Evolutionary conservation across 371 early-diverging fungal genomes (phyloP).

Genomic region (Aphelidium insulamus): DNA sequence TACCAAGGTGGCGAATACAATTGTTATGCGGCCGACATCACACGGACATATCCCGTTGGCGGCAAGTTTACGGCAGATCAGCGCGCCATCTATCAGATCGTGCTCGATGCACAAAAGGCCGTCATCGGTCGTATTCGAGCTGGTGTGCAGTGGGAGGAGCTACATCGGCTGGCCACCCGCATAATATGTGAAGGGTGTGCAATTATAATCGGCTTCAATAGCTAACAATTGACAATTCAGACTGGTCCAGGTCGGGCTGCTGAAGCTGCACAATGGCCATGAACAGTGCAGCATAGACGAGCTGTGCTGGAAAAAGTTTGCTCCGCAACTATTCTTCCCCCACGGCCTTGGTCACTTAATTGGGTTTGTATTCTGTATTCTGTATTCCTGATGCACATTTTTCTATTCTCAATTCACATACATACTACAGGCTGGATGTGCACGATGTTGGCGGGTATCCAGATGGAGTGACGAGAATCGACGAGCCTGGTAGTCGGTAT

Average conservation of each 20-base stretch:
- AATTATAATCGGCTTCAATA: not conserved
- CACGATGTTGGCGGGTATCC: conserved; percentile 84
- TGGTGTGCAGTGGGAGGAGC: conserved; percentile 68
- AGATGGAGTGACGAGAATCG: conserved; percentile 43
- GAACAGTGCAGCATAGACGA: too few relatives aligned
- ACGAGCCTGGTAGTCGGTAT: conserved; percentile 57
- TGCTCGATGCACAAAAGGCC: conserved; percentile 60
- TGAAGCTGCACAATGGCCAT: too few relatives aligned
- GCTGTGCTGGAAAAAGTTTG: too few relatives aligned
- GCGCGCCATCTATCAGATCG: conserved; percentile 53
- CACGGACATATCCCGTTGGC: conserved; percentile 66
- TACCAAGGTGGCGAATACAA: conserved; percentile 58
- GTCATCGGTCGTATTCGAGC: conserved; percentile 40
- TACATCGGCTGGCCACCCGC: conserved; percentile 51
- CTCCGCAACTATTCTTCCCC: too few relatives aligned
- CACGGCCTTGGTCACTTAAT: conserved; percentile 26
- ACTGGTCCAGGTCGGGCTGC: too few relatives aligned
- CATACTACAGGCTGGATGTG: conserved; percentile 40
- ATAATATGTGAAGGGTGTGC: conserved; percentile 47
- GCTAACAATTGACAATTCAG: too few relatives aligned
- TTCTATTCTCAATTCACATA: too few relatives aligned
- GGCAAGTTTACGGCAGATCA: conserved; percentile 51
- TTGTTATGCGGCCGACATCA: conserved; percentile 74
- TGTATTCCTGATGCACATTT: too few relatives aligned
- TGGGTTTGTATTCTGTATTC: too few relatives aligned